Percentiles rank a stretch among this genome's conserved stretches.
Conservation (phyloP, 371 early-diverging fungal species). For the Sporodiniella umbellata region DNA sequence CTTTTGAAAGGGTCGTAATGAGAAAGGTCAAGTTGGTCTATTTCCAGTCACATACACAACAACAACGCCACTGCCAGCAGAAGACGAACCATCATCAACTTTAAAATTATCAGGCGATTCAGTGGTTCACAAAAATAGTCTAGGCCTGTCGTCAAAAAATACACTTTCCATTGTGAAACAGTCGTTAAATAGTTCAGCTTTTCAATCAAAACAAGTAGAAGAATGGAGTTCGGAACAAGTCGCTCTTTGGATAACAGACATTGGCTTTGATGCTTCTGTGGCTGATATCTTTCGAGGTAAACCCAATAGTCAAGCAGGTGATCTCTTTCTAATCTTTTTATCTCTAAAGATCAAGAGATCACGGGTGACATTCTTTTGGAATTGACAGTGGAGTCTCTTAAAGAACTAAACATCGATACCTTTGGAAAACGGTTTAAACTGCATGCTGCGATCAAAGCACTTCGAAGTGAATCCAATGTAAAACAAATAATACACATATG, state of each 20-base stretch:
- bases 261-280: constrained; percentile 56
- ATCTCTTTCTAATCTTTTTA: too few relatives aligned
- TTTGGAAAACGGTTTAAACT: constrained; percentile 73
- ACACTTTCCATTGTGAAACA: constrained; percentile 6
- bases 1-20: constrained; percentile 59
- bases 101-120: constrained; percentile 19
- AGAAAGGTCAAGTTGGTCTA: constrained; percentile 64
- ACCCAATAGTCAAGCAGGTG: too few relatives aligned
- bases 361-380: constrained; percentile 67
- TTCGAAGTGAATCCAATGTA: constrained; percentile 32
- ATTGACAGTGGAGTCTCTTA: constrained; percentile 62
- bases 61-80: constrained; percentile 37
- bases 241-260: constrained; percentile 33
- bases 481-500: background rate
- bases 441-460: constrained; percentile 58
- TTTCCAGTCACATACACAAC: constrained; percentile 61
- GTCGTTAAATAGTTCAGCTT: background rate
- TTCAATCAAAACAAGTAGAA: constrained; percentile 24
- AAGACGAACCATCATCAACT: constrained; percentile 16
- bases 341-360: constrained; percentile 70
- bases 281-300: constrained; percentile 54
- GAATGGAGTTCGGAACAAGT: constrained; percentile 50
- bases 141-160: constrained; percentile 9
- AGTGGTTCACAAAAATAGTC: background rate
- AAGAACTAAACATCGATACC: constrained; percentile 64